Base-by-base conservation (phyloP, 2,329 filamentous ascomycete genomes). In the Dothidotthia symphoricarpi region DNA sequence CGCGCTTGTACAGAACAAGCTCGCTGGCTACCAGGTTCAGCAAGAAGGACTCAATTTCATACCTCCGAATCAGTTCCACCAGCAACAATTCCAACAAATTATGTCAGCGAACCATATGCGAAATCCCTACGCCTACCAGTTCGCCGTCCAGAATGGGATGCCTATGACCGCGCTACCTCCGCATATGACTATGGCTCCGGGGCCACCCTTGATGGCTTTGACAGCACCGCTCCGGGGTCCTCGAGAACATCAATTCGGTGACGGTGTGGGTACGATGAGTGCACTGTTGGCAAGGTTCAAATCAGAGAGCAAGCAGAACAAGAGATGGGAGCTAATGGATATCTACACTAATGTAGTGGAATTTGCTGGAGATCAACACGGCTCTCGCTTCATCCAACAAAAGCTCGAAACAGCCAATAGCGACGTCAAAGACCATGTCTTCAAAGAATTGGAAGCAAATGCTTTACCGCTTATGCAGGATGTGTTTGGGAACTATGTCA, bases 401-500 rank as follows among this genome's bases (percentile, higher is more conserved):
- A 96, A 95, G 67, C 77, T 98, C 3, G 86, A 93, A 65, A 85
- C 82, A 1, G 93, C 93, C 38, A 96, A 95, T 63, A 95, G 89
- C 57, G 93, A 97, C 45, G 91, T 96, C 61, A 97, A 96, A 68
- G 88, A 95, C 22, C 83, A 83, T 39, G 80, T 97, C 1, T 97
- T 96, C 72, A 75, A 77, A 1, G 93, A 97, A 66, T 88, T 98
- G 30, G 79, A 86, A 53, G 80, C 82, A 1, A 93, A 98, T 51
- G 82, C 85, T 1, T 68, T 95, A 19, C 88, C 91, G 59, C 73
- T 98, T 31, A 96, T 95, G 88, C 91, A 85, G 30, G 93, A 97
- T 64, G 85, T 97, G 0, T 98, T 96, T 61, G 93, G 93, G 36
- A 98, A 98, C 66, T 98, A 97, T 61, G 93, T 98, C 24, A 90